These are phyloP conservation scores for Quercus gilva DNA, from an alignment of 306 rosid genomes.

Conservation along the genomic window DNA sequence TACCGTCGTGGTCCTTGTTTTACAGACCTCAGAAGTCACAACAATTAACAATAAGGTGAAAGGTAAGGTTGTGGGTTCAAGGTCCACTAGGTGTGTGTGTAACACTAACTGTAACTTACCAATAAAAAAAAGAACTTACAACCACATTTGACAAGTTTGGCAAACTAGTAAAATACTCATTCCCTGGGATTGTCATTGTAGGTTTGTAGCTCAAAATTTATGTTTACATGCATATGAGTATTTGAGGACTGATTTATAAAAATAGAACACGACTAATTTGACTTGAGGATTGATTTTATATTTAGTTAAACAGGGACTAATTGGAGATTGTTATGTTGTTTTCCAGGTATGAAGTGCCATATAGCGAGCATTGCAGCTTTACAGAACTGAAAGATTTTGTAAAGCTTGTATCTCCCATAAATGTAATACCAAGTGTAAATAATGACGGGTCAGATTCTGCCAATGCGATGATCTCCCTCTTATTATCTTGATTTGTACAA, in stretches of 20 bases:
- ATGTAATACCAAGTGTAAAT: constrained; percentile 86
- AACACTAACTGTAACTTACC: no score
- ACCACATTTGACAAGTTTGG: no score
- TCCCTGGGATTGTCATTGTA: background rate
- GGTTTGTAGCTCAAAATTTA: background rate
- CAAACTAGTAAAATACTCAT: background rate
- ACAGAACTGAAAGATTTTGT: constrained; percentile 79
- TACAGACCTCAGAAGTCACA: no score
- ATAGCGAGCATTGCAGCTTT: constrained; percentile 93
- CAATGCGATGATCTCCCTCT: constrained; percentile 66
- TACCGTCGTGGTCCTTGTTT: no score
- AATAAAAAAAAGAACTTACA: no score
- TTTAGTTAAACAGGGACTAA: background rate
- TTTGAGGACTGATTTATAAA: background rate
- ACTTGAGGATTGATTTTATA: background rate
- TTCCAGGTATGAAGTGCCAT: constrained; percentile 87
- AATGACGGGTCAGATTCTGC: constrained; percentile 82
- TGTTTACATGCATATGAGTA: background rate
- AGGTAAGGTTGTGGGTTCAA: no score
- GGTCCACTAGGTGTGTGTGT: no score
- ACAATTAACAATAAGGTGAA: no score
- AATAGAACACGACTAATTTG: background rate
- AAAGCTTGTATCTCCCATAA: constrained; percentile 66
- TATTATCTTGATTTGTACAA: constrained; percentile 41
- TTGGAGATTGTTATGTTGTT: constrained; percentile 1